Percentiles rank a stretch among this genome's conserved stretches.
phyloP scores from a whole-genome alignment of 768 basidiomycete species.

The Infundibulicybe gibba region DNA sequence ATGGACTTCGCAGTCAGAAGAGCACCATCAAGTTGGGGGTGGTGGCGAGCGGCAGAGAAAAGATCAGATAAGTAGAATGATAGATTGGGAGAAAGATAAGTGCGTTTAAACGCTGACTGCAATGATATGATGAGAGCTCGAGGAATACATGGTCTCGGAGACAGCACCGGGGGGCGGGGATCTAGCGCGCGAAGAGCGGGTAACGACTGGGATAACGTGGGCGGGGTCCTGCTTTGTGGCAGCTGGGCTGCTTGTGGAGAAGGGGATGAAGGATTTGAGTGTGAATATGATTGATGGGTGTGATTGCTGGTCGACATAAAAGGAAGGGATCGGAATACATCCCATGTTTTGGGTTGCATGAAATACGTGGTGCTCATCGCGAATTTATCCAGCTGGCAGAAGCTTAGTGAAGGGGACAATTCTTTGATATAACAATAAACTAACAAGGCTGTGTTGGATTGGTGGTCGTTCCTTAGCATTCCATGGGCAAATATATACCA shows the following conservation, averaged over 20 bases:
- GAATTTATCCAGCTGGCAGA: slow-evolving; percentile 67
- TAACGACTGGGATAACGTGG: slow-evolving; percentile 18
- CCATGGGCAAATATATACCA: slow-evolving; percentile 68
- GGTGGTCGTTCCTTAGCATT: slow-evolving; percentile 63
- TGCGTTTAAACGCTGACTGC: slow-evolving; percentile 26
- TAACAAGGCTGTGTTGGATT: slow-evolving; percentile 63
- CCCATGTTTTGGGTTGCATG: slow-evolving; percentile 39
- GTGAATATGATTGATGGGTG: slow-evolving; percentile 17
- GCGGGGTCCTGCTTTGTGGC: slow-evolving; percentile 18
- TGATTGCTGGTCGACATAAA: slow-evolving; percentile 16
- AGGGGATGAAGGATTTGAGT: slow-evolving; percentile 24
- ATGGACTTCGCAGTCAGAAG: slow-evolving; percentile 59
- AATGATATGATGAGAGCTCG: slow-evolving; percentile 25
- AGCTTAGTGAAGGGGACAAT: slow-evolving; percentile 6
- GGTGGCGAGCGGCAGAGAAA: slow-evolving; percentile 71
- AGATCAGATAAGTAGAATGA: slow-evolving; percentile 68
- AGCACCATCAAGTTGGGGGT: slow-evolving; percentile 63
- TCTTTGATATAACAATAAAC: slow-evolving; percentile 18
- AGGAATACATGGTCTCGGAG: slow-evolving; percentile 21
- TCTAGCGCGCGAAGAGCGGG: slow-evolving; percentile 13
- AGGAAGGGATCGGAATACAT: slow-evolving; percentile 28
- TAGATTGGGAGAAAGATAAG: slow-evolving; percentile 48
- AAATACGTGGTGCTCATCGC: slow-evolving; percentile 67
- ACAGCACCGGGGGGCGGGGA: slow-evolving; percentile 15
- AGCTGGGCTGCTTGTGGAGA: slow-evolving; percentile 21